Evolutionary conservation across 2,329 filamentous ascomycete species (phyloP).

Genomic region (Fragosphaeria purpurea): DNA sequence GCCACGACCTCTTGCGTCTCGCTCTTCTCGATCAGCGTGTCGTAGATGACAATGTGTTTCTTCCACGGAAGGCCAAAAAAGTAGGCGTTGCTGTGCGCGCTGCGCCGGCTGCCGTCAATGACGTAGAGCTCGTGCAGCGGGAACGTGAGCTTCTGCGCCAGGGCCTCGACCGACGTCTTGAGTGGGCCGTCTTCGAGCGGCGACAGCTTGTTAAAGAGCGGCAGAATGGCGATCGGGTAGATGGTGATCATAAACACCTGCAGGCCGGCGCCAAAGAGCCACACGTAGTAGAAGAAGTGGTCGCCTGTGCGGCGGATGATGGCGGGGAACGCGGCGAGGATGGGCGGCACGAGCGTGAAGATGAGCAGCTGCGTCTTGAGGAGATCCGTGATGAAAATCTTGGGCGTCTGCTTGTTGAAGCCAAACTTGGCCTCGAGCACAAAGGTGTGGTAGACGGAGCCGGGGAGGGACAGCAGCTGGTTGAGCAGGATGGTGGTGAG

Average conservation of each 20-base stretch:
- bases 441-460: conserved; percentile 86
- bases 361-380: conserved; percentile 81
- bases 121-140: conserved; percentile 88
- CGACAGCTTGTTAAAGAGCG: conserved; percentile 96
- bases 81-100: conserved; percentile 79
- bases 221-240: conserved; percentile 88
- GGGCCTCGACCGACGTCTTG: conserved; percentile 76
- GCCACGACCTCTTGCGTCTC: conserved; percentile 86
- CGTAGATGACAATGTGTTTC: conserved; percentile 99
- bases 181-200: conserved; percentile 79
- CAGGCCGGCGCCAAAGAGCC: conserved; percentile 80
- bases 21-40: conserved; percentile 94
- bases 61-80: conserved; percentile 98
- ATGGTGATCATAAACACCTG: conserved; percentile 94
- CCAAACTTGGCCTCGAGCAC: conserved; percentile 94
- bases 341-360: conserved; percentile 70
- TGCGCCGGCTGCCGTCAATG: conserved; percentile 85
- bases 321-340: conserved; percentile 83
- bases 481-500: conserved; percentile 77
- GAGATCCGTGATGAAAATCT: conserved; percentile 81
- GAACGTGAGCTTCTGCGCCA: conserved; percentile 79
- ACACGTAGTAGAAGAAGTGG: conserved; percentile 96
- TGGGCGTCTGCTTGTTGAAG: conserved; percentile 95
- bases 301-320: conserved; percentile 92
- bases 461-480: conserved; percentile 68